Evolutionary conservation across 345 rosid species (phyloP), one percentile per base, ranked within the genome.

Genomic region (Gossypium longicalyx): DNA sequence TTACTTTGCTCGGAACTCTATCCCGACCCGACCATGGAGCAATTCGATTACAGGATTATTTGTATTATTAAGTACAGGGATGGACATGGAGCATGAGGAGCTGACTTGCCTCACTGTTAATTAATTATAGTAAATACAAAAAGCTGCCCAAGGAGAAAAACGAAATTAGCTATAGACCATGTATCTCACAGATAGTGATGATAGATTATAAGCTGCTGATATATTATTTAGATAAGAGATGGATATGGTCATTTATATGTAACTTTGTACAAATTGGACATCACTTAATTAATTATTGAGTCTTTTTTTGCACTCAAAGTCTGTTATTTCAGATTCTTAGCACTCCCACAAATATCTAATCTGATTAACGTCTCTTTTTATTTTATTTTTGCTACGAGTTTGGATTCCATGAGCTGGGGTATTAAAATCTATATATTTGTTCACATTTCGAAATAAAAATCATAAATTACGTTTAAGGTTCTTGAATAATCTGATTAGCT

Each of bases 71-170:
- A 74, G 73, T 65, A 56, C 58, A 51, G 74, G 66, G 70, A 73
- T 66, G 80, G 80, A 79, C 74, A 71, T 63, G 17, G 58, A 73
- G 77, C 73, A 52, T 67, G 67, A 62, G 67, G 38, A 17, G 27
- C 19, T 58, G 85, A 76, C 77, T 79, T 63, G 77, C 77, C 44
- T 81, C 60, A 48, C 79, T 73, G 72, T 78, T 81, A 60, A 68
- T 75, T 77, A 76, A 64, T 77, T 77, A 78, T 79, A 77, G 80
- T 67, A 72, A 58, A 61, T 73, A 56, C 68, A 44, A 12, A 58
- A 68, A 77, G 71, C 65, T 29, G 67, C 67, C 67, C 34, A 13
- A 43, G 48, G 11, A 8, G 1, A 15, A 62, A 62, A 15, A 62
- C 7, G 1, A 44, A 44, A 7, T 4, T 29, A 34, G 45, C 67